Conservation (phyloP, 2,329 filamentous ascomycete species). For the Aspergillus pseudonomiae region DNA sequence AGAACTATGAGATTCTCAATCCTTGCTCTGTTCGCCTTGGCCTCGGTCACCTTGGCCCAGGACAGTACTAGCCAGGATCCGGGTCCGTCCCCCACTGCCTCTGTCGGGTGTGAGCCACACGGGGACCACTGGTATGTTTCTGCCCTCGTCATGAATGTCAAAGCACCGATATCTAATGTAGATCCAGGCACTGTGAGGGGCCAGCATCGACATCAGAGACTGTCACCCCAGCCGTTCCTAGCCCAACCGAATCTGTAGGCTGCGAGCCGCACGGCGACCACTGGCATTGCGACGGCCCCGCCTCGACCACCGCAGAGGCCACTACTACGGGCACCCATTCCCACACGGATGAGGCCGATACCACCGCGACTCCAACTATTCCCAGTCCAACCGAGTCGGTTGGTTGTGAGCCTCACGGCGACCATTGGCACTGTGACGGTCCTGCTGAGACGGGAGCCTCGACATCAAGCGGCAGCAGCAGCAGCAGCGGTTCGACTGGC, state of each 20-base stretch:
- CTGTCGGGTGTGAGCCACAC: slow-evolving; percentile 28
- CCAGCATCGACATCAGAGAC: slow-evolving; percentile 20
- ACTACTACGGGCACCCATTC: slow-evolving; percentile 1
- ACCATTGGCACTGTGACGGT: slow-evolving; percentile 25
- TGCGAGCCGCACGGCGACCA: slow-evolving; percentile 28
- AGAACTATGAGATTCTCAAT: slow-evolving; percentile 23
- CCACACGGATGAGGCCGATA: slow-evolving; percentile 10
- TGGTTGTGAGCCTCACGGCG: slow-evolving; percentile 21
- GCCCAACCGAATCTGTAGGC: slow-evolving; percentile 27
- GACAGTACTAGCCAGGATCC: slow-evolving; percentile 19
- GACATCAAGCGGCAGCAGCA: not conserved
- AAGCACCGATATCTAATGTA: not conserved
- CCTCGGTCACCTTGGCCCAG: slow-evolving; percentile 19
- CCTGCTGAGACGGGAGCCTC: slow-evolving; percentile 16
- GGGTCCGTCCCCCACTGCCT: slow-evolving; percentile 36
- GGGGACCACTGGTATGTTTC: slow-evolving; percentile 32
- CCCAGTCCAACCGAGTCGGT: slow-evolving; percentile 16
- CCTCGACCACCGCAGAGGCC: slow-evolving; percentile 3
- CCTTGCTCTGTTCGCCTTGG: slow-evolving; percentile 22
- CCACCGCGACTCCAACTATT: slow-evolving; percentile 11
- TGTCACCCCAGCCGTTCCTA: slow-evolving; percentile 18
- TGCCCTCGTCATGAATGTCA: not conserved
- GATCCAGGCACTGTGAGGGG: slow-evolving; percentile 34
- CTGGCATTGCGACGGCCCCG: slow-evolving; percentile 26
- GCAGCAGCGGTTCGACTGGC: slow-evolving; percentile 5